These are phyloP conservation scores for Cercospora beticola DNA, from an alignment of 2,329 filamentous ascomycete genomes.

Conservation along the genomic window DNA sequence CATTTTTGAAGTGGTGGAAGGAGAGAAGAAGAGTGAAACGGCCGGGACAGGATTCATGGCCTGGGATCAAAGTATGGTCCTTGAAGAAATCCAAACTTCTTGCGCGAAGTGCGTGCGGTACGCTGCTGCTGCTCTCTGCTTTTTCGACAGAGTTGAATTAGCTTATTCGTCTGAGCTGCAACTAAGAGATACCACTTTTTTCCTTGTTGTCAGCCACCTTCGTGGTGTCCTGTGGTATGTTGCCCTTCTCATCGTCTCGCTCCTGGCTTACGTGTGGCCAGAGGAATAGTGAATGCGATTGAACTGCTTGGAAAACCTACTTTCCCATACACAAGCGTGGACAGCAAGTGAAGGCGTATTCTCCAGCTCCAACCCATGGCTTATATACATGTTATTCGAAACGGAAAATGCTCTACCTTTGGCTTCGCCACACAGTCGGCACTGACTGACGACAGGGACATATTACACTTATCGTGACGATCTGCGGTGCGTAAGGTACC, in stretches of 20 bases:
- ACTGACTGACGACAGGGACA: not conserved
- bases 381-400: not conserved
- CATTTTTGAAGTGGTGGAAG: not conserved
- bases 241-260: not conserved
- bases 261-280: not conserved
- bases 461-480: not conserved
- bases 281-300: not conserved
- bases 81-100: not conserved
- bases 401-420: not conserved
- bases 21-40: not conserved
- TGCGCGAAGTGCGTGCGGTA: not conserved
- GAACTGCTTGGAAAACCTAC: not conserved
- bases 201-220: not conserved
- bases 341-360: not conserved
- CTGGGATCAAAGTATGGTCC: not conserved
- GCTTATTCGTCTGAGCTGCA: not conserved
- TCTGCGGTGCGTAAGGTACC: not conserved
- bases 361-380: not conserved
- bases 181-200: not conserved
- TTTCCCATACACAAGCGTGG: not conserved
- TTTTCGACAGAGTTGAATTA: not conserved
- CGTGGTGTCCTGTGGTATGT: not conserved
- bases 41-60: not conserved
- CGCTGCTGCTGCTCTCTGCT: not conserved
- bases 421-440: not conserved